A percentile compares a stretch with the other conserved stretches of the same genome.
Conservation (phyloP, 768 basidiomycete species). For the Kondoa malvinella region DNA sequence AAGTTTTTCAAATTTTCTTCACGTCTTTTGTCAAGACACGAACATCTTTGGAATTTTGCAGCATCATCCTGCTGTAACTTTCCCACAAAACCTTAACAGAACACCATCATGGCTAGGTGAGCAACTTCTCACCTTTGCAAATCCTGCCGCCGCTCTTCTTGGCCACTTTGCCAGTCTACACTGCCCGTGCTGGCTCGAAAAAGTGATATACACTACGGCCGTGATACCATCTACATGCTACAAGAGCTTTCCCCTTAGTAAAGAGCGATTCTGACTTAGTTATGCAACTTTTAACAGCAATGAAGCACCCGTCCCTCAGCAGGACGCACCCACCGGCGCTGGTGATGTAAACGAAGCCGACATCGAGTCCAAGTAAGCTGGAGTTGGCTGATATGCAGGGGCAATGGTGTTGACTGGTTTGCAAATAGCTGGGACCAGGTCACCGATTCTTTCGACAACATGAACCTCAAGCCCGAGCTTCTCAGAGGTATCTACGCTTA, state of each 20-base stretch:
- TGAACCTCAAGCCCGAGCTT: constrained; percentile 90
- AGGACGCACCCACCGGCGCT: not conserved
- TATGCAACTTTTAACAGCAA: too few species aligned
- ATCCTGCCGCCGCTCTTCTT: not conserved
- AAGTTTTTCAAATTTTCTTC: not conserved
- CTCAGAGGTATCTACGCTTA: constrained; percentile 97
- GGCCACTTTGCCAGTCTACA: not conserved
- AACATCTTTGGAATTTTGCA: not conserved
- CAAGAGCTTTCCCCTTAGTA: too few species aligned
- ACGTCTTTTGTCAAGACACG: not conserved
- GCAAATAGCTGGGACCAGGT: constrained; percentile 16
- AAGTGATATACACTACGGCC: not conserved
- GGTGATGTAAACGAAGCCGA: constrained; percentile 11
- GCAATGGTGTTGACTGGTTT: not conserved
- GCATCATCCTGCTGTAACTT: not conserved
- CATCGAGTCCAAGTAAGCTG: constrained; percentile 15
- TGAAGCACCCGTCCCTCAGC: not conserved
- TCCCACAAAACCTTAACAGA: not conserved
- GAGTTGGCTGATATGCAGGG: not conserved
- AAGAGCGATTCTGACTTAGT: too few species aligned
- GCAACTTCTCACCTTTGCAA: not conserved
- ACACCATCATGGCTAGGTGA: constrained; percentile 5
- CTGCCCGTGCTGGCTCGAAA: not conserved
- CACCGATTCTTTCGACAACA: constrained; percentile 43
- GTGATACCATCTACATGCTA: too few species aligned